Conservation (phyloP, 371 early-diverging fungal species). For the Mucor lusitanicus region DNA sequence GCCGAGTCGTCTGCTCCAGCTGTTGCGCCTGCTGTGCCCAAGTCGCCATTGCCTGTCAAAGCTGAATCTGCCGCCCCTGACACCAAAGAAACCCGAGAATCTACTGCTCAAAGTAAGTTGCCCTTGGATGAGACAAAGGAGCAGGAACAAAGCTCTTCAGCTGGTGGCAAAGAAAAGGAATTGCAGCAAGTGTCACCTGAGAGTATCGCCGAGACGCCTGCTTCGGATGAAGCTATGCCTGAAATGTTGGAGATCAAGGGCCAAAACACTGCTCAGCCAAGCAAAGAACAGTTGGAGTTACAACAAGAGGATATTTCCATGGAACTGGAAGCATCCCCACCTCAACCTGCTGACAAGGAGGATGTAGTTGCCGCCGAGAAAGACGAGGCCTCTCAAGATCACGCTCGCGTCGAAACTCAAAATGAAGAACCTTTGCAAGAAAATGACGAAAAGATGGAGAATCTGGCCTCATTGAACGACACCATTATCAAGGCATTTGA, state of each 20-base stretch:
- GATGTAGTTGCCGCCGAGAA: not conserved
- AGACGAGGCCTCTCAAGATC: not conserved
- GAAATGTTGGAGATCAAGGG: constrained; percentile 8
- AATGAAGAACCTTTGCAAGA: not conserved
- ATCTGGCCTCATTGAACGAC: constrained; percentile 24
- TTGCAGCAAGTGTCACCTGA: not conserved
- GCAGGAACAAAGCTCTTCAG: not conserved
- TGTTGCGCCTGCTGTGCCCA: not conserved
- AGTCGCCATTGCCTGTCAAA: not conserved
- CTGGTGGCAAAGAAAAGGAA: not conserved
- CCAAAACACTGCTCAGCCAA: not conserved
- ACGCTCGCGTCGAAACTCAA: not conserved
- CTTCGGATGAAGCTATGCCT: not conserved
- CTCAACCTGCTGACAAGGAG: not conserved
- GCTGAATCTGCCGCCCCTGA: not conserved
- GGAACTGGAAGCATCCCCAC: not conserved
- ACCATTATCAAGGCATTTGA: constrained; percentile 34
- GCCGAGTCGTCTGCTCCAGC: not conserved
- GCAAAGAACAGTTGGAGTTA: not conserved
- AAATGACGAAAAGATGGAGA: constrained; percentile 2
- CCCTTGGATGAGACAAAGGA: not conserved
- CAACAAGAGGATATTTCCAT: not conserved
- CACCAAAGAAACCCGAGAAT: not conserved
- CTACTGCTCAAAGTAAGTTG: not conserved
- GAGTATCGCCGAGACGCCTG: not conserved